Evolutionary conservation across 768 basidiomycete species (phyloP).

Genomic region (Pleurotus tuber-regium): DNA sequence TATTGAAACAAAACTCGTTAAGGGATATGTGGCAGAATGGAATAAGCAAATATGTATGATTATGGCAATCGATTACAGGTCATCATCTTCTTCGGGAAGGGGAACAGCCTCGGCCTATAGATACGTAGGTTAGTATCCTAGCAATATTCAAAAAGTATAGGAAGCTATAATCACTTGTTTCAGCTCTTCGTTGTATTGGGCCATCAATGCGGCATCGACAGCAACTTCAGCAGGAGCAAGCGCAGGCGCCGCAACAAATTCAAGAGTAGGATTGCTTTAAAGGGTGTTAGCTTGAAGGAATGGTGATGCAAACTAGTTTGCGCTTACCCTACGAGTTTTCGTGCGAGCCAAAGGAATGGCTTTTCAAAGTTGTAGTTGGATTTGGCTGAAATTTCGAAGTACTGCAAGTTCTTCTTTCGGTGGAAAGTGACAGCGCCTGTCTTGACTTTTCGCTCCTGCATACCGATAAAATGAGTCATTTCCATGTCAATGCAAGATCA

Average conservation of each 20-base stretch:
- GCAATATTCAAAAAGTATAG: conserved; percentile 6
- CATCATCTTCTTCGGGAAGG: conserved; percentile 97
- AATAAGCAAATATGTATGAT: conserved; percentile 7
- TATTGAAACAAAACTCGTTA: conserved; percentile 8
- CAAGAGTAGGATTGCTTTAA: conserved; percentile 75
- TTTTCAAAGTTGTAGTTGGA: conserved; percentile 99
- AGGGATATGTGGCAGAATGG: conserved; percentile 9
- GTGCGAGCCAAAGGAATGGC: conserved; percentile 98
- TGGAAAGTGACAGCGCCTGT: conserved; percentile 99
- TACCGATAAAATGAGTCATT: conserved; percentile 6
- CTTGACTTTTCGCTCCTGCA: conserved; percentile 98
- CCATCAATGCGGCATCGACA: conserved; percentile 78
- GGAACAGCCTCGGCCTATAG: conserved; percentile 83
- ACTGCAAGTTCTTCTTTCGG: conserved; percentile 99
- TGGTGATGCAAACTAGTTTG: neutral
- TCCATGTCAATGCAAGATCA: conserved; percentile 9
- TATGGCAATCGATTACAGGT: conserved; percentile 45
- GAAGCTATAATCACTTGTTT: conserved; percentile 42
- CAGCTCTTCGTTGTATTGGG: conserved; percentile 77
- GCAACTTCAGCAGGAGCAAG: conserved; percentile 91
- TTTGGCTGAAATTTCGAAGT: conserved; percentile 99
- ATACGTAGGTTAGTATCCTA: neutral
- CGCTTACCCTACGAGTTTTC: conserved; percentile 94
- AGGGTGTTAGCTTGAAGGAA: conserved; percentile 1
- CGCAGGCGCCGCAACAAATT: conserved; percentile 96